Evolutionary conservation across 352 stramenopile genomes (phyloP).

Genomic region (Hyaloperonospora arabidopsidis): DNA sequence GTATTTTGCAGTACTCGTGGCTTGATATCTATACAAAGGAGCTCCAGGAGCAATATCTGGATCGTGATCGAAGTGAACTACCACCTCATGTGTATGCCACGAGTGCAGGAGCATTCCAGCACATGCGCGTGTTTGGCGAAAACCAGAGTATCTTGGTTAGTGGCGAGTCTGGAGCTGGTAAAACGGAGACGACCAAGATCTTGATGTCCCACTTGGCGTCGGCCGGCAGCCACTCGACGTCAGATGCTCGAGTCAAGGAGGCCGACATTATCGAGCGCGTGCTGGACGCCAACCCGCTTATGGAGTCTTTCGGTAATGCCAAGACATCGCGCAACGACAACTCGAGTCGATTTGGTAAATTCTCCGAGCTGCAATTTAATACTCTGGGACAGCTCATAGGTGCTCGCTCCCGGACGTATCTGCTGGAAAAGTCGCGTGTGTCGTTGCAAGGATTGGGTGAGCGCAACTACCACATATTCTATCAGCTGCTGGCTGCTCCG

Average conservation of each 20-base stretch:
- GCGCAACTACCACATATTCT: constrained; percentile 99
- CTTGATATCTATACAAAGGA: constrained; percentile 85
- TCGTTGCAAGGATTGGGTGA: constrained; percentile 90
- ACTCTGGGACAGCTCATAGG: constrained; percentile 73
- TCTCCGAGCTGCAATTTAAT: constrained; percentile 93
- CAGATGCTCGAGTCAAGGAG: constrained; percentile 30
- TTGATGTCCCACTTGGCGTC: constrained; percentile 91
- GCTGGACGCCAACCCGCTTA: constrained; percentile 75
- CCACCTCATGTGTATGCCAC: constrained; percentile 80
- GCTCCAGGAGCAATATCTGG: constrained; percentile 71
- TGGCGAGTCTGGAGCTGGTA: too few species aligned
- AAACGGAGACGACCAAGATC: too few species aligned
- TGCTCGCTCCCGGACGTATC: constrained; percentile 72
- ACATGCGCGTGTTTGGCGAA: constrained; percentile 78
- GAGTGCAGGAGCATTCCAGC: constrained; percentile 64
- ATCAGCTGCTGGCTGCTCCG: constrained; percentile 83
- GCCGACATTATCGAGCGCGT: constrained; percentile 78
- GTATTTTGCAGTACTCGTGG: constrained; percentile 75
- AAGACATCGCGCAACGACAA: constrained; percentile 96
- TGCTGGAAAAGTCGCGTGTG: constrained; percentile 84
- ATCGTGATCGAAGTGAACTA: constrained; percentile 57
- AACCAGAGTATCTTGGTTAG: constrained; percentile 59
- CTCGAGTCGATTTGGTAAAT: constrained; percentile 93
- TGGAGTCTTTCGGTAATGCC: constrained; percentile 94
- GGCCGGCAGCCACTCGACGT: constrained; percentile 35